phyloP scores from a whole-genome alignment of 768 basidiomycete genomes.

The Auricularia auricula-judae region DNA sequence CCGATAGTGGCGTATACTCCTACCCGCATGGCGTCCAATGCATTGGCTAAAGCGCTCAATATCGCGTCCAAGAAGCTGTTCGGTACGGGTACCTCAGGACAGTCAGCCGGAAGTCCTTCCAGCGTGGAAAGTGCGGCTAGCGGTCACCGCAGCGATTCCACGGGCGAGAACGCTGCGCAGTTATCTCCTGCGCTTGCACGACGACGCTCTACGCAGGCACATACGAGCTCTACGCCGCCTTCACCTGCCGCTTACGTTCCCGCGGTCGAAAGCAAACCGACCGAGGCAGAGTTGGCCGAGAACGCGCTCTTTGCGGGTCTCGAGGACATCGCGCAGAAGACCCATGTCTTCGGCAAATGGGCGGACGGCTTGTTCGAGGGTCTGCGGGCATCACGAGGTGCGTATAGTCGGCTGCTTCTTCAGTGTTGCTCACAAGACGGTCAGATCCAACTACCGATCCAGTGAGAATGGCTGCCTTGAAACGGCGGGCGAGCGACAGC shows the following conservation, averaged over 20 bases:
- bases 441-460: slow-evolving; percentile 77
- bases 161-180: neutral
- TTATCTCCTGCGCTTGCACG: neutral
- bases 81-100: slow-evolving; percentile 26
- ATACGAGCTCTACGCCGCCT: neutral
- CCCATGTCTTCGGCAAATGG: slow-evolving; percentile 84
- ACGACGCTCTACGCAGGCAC: neutral
- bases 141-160: neutral
- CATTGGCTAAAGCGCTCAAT: slow-evolving; percentile 67
- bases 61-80: slow-evolving; percentile 77
- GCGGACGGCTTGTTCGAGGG: slow-evolving; percentile 91
- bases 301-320: slow-evolving; percentile 69
- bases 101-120: neutral
- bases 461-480: slow-evolving; percentile 40
- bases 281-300: slow-evolving; percentile 50
- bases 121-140: neutral
- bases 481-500: slow-evolving; percentile 20
- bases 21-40: slow-evolving; percentile 40
- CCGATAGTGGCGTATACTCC: slow-evolving; percentile 19
- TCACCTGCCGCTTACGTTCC: neutral
- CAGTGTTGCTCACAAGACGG: slow-evolving; percentile 8
- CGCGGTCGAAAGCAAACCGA: neutral
- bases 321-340: slow-evolving; percentile 93
- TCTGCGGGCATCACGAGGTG: slow-evolving; percentile 45
- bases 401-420: slow-evolving; percentile 1